Percentiles rank a stretch among this genome's conserved stretches.
phyloP scores from a whole-genome alignment of 1,139 yeast genomes.

The Arxiozyma heterogenica region DNA sequence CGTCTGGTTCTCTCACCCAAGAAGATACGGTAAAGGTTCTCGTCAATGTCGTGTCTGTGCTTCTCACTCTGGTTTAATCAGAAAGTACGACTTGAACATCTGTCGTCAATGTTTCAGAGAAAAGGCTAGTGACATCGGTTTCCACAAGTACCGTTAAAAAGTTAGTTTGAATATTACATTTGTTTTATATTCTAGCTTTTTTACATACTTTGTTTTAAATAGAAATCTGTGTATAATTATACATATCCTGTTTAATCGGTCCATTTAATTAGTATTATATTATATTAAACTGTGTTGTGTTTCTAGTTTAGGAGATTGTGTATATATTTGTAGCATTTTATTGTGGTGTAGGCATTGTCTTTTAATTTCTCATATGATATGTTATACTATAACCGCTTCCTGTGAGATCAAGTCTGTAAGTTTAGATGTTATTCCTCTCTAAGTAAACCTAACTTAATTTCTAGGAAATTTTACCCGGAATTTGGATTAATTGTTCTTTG shows the following conservation, averaged over 20 bases:
- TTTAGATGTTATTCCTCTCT: not conserved
- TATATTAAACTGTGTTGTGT: too few species aligned
- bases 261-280: not conserved
- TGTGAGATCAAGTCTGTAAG: not conserved
- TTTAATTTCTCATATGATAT: not conserved
- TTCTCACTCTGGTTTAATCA: constrained; percentile 98
- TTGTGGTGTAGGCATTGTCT: not conserved
- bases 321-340: too few species aligned
- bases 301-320: too few species aligned
- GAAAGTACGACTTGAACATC: constrained; percentile 99
- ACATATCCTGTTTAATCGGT: not conserved
- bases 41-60: constrained; percentile 99
- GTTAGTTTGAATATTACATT: constrained; percentile 8
- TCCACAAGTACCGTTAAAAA: constrained; percentile 92
- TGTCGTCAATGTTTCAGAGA: constrained; percentile 99
- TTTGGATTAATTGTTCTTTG: too few species aligned
- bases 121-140: constrained; percentile 97
- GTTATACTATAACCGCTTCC: not conserved
- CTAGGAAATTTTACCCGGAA: not conserved
- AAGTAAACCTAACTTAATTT: not conserved
- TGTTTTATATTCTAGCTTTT: not conserved
- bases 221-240: constrained; percentile 1
- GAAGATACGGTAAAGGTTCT: constrained; percentile 99
- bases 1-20: constrained; percentile 99
- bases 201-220: not conserved